Base-by-base conservation (phyloP, 2,329 filamentous ascomycete genomes). In the Cryoendolithus antarcticus region DNA sequence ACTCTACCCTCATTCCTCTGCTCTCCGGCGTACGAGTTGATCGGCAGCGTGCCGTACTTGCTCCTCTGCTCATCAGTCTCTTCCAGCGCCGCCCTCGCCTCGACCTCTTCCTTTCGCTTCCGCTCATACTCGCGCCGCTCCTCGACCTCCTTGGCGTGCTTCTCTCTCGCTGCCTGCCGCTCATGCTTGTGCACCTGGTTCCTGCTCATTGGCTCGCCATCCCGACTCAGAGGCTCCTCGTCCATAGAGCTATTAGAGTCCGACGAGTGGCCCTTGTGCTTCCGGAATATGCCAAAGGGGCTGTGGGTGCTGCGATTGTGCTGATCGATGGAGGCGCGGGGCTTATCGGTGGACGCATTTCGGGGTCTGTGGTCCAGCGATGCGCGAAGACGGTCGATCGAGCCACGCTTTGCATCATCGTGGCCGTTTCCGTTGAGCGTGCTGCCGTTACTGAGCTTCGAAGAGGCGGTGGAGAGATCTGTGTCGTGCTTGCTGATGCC, bases 31-130 rank as follows among this genome's bases (percentile, higher is more conserved):
- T 71, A 79, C 56, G 70, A 71, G 57, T 78, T 73, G 48, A 77
- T 60, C 3, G 70, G 69, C 32, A 75, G 51, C 13, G 69, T 62
- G 30, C 75, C 75, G 55, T 80, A 80, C 36, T 69, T 71, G 15
- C 67, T 63, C 50, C 64, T 69, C 61, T 75, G 73, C 41, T 77
- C 74, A 2, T 69, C 60, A 0, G 74, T 74, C 55, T 79, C 69
- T 39, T 73, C 69, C 15, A 62, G 62, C 8, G 58, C 56, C 0
- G 74, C 72, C 40, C 61, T 62, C 42, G 59, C 58, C 42, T 65
- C 62, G 57, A 67, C 63, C 32, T 69, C 64, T 35, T 58, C 65
- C 57, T 59, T 69, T 55, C 61, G 65, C 54, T 53, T 67, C 45
- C 61, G 56, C 32, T 67, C 61, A 32, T 67, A 66, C 27, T 58